Conservation (phyloP, 345 rosid genomes). For the Raphanus raphanistrum region DNA sequence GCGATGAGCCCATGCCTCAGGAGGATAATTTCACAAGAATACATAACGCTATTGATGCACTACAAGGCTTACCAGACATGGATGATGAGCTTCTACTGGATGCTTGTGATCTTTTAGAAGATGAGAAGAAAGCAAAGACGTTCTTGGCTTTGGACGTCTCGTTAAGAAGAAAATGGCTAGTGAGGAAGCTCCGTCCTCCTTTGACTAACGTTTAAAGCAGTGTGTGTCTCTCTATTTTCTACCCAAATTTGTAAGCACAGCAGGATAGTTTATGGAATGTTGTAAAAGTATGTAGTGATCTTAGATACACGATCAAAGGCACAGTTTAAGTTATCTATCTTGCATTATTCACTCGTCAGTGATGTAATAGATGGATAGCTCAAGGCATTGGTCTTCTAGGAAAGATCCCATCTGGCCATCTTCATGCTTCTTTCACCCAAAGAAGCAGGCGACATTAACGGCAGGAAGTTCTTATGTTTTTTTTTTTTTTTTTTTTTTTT, state of each 20-base stretch:
- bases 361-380: too few species aligned
- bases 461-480: too few species aligned
- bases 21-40: slow-evolving; percentile 38
- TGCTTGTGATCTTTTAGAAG: slow-evolving; percentile 85
- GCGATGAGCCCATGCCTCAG: not conserved
- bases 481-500: too few species aligned
- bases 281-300: slow-evolving; percentile 19
- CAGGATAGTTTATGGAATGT: not conserved
- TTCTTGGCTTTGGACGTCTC: slow-evolving; percentile 66
- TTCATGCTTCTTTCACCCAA: too few species aligned
- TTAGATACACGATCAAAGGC: slow-evolving; percentile 9
- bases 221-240: not conserved
- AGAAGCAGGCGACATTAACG: too few species aligned
- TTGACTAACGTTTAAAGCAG: not conserved
- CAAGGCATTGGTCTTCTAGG: too few species aligned
- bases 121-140: slow-evolving; percentile 74
- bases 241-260: slow-evolving; percentile 4
- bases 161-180: slow-evolving; percentile 70
- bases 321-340: not conserved
- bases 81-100: slow-evolving; percentile 75
- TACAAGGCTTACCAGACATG: slow-evolving; percentile 65
- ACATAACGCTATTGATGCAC: slow-evolving; percentile 54
- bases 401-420: too few species aligned
- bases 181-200: slow-evolving; percentile 66
- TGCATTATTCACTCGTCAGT: too few species aligned